Conservation (phyloP, 768 basidiomycete genomes). For the Amanita brunnescens region DNA sequence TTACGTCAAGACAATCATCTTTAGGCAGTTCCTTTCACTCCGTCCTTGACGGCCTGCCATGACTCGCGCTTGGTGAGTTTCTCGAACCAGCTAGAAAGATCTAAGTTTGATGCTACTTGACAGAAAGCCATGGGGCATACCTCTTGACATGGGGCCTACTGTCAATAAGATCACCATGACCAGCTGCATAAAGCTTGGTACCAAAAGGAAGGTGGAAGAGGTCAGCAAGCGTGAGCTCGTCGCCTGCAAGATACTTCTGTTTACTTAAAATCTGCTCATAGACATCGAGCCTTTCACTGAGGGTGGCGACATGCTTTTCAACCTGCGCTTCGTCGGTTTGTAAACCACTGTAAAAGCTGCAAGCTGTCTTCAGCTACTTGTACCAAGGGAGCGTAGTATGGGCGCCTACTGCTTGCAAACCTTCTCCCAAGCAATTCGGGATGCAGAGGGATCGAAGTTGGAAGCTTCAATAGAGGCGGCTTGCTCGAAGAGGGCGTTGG, state of each 20-base stretch:
- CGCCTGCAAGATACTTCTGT: conserved; percentile 43
- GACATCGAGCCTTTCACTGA: conserved; percentile 36
- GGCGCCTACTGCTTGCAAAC: conserved; percentile 37
- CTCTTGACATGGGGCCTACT: conserved; percentile 35
- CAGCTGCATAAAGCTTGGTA: conserved; percentile 12
- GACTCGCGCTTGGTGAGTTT: neutral
- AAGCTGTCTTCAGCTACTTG: conserved; percentile 41
- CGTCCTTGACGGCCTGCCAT: neutral
- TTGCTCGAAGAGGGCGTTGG: conserved; percentile 33
- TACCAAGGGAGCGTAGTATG: neutral
- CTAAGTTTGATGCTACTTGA: neutral
- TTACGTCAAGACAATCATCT: too few relatives aligned
- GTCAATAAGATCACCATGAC: conserved; percentile 20
- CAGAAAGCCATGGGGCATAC: conserved; percentile 15
- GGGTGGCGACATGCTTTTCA: conserved; percentile 15
- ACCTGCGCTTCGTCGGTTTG: conserved; percentile 23
- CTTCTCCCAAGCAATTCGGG: conserved; percentile 35
- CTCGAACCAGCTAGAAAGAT: neutral
- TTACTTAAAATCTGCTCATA: conserved; percentile 52
- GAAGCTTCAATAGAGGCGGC: conserved; percentile 41
- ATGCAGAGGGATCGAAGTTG: conserved; percentile 45
- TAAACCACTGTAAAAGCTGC: conserved; percentile 13
- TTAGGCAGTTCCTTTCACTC: neutral
- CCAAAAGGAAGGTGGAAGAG: conserved; percentile 46
- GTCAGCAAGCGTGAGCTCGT: conserved; percentile 50